Conservation (phyloP, 1,284 basidiomycete genomes). For the Sporisorium graminicola region DNA sequence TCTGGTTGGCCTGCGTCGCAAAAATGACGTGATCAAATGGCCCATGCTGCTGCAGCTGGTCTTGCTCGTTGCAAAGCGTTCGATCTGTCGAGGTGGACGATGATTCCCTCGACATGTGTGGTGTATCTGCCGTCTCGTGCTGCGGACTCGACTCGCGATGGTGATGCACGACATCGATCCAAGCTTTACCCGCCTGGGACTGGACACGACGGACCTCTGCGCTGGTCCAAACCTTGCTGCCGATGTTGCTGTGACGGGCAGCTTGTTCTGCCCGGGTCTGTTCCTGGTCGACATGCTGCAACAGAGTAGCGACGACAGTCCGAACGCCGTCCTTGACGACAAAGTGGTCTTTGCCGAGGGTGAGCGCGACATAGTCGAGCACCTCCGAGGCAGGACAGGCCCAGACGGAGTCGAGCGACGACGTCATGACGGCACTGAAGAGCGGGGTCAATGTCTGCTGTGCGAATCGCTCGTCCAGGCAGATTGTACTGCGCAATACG, state of each 20-base stretch:
- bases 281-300: conserved; percentile 25
- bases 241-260: neutral
- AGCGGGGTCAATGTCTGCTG: conserved; percentile 55
- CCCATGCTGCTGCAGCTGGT: conserved; percentile 27
- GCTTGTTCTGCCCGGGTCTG: neutral
- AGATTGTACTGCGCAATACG: conserved; percentile 15
- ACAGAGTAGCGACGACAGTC: conserved; percentile 52
- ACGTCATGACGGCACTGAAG: conserved; percentile 64
- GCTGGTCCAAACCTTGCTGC: conserved; percentile 29
- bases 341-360: conserved; percentile 61
- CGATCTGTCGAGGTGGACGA: conserved; percentile 13
- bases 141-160: neutral
- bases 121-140: neutral
- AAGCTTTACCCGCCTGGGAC: conserved; percentile 10
- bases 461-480: conserved; percentile 41
- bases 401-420: conserved; percentile 34
- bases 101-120: conserved; percentile 4
- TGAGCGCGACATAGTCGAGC: conserved; percentile 65
- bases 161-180: conserved; percentile 27
- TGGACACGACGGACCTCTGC: conserved; percentile 17
- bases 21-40: conserved; percentile 64
- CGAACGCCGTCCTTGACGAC: conserved; percentile 64
- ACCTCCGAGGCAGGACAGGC: conserved; percentile 60
- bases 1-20: conserved; percentile 66
- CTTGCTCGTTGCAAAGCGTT: conserved; percentile 6